Percentiles rank a stretch among this genome's conserved stretches.
Conservation (phyloP, 805 yeast genomes). For the Candida dendrica region DNA sequence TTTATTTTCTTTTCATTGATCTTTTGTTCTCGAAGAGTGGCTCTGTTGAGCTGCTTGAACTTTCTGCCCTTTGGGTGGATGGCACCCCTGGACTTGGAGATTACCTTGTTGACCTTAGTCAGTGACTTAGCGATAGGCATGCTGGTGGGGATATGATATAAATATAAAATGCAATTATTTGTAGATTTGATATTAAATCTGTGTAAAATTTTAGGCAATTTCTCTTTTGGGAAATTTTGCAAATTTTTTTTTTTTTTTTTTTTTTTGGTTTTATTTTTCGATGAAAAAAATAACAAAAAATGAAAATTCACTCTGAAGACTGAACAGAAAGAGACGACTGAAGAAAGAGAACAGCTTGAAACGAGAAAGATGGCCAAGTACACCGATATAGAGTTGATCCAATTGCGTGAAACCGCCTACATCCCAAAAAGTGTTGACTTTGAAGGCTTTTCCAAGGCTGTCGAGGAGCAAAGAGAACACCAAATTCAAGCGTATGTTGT, state of each 20-base stretch:
- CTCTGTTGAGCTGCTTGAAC: slow-evolving; percentile 75
- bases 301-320: too few species aligned
- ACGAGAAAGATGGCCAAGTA: slow-evolving; percentile 52
- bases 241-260: too few species aligned
- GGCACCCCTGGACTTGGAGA: slow-evolving; percentile 46
- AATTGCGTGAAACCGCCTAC: slow-evolving; percentile 47
- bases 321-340: background rate
- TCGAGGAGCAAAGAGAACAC: slow-evolving; percentile 55
- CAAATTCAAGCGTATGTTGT: slow-evolving; percentile 23
- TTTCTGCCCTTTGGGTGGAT: slow-evolving; percentile 88
- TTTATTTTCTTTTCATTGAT: slow-evolving; percentile 51
- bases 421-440: slow-evolving; percentile 59
- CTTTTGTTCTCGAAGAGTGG: slow-evolving; percentile 78
- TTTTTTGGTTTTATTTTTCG: too few species aligned
- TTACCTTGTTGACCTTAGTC: slow-evolving; percentile 54
- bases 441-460: slow-evolving; percentile 55
- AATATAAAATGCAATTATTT: too few species aligned
- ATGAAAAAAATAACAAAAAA: too few species aligned
- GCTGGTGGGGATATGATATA: too few species aligned
- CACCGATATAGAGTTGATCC: slow-evolving; percentile 64
- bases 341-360: too few species aligned
- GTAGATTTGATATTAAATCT: too few species aligned
- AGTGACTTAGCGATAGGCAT: slow-evolving; percentile 71
- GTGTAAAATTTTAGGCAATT: too few species aligned
- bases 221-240: background rate